A percentile compares a stretch with the other conserved stretches of the same genome.
phyloP scores from a whole-genome alignment of 352 stramenopile genomes.

The Thraustochytrium striatum region DNA sequence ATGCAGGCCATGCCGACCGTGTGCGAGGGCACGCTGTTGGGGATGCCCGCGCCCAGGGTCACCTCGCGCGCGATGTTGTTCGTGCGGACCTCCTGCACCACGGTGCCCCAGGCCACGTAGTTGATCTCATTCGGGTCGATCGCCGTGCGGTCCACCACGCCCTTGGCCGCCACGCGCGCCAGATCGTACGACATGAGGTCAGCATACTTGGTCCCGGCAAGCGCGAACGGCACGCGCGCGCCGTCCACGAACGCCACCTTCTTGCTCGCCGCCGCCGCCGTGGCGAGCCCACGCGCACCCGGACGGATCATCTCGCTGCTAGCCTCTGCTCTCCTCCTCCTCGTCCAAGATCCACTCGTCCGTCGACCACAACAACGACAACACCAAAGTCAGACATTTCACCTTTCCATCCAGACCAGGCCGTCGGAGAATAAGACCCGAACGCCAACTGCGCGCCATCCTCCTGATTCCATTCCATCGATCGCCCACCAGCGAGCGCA shows the following conservation, averaged over 20 bases:
- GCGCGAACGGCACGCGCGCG: slow-evolving; percentile 88
- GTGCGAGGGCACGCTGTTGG: slow-evolving; percentile 84
- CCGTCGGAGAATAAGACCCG: too few species aligned
- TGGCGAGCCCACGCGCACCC: neutral
- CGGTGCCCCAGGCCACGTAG: slow-evolving; percentile 91
- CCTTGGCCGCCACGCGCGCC: slow-evolving; percentile 89
- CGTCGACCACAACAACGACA: too few species aligned
- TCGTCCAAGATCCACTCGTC: too few species aligned
- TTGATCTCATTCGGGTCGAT: slow-evolving; percentile 90
- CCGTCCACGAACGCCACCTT: slow-evolving; percentile 86
- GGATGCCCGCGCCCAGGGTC: slow-evolving; percentile 89
- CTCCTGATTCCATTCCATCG: too few species aligned
- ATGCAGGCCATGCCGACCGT: slow-evolving; percentile 95
- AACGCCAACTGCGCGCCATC: too few species aligned
- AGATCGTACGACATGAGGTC: slow-evolving; percentile 95
- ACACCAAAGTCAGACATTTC: too few species aligned
- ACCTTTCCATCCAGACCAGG: too few species aligned
- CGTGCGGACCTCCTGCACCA: slow-evolving; percentile 89
- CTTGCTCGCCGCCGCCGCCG: neutral
- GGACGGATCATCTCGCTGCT: too few species aligned
- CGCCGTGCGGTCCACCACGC: slow-evolving; percentile 87
- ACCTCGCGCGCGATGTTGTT: slow-evolving; percentile 94
- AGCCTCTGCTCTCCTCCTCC: too few species aligned
- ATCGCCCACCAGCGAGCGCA: too few species aligned
- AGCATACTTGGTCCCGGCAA: slow-evolving; percentile 90